Percentiles rank a stretch among this genome's conserved stretches.
Evolutionary conservation across 352 stramenopile genomes (phyloP).

Genomic region (Phytophthora brassicae): DNA sequence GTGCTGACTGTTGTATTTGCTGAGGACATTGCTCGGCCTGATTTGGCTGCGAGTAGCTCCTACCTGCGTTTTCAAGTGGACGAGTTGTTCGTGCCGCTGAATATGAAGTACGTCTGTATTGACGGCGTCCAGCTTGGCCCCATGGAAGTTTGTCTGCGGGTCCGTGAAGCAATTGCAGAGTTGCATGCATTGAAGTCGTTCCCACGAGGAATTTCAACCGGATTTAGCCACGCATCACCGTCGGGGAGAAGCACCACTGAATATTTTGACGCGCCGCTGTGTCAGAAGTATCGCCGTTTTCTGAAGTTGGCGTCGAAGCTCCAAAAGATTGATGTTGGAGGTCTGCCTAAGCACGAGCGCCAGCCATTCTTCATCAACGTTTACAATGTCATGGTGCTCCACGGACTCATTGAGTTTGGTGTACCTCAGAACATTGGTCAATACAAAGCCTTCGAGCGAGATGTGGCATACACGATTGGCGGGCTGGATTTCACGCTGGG

Average conservation of each 20-base stretch:
- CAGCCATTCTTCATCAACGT: slow-evolving; percentile 91
- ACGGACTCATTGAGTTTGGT: slow-evolving; percentile 84
- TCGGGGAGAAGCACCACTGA: slow-evolving; percentile 23
- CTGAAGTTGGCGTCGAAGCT: slow-evolving; percentile 64
- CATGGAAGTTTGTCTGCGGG: slow-evolving; percentile 73
- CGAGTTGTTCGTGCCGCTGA: slow-evolving; percentile 76
- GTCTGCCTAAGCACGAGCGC: slow-evolving; percentile 79
- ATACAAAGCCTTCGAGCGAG: slow-evolving; percentile 83
- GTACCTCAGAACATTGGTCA: slow-evolving; percentile 83
- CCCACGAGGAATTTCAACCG: slow-evolving; percentile 67
- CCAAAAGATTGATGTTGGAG: slow-evolving; percentile 71
- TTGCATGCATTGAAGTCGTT: slow-evolving; percentile 70
- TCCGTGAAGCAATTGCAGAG: slow-evolving; percentile 67
- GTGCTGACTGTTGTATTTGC: slow-evolving; percentile 62
- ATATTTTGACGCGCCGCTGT: slow-evolving; percentile 60
- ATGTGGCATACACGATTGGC: slow-evolving; percentile 78
- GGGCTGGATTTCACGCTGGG: slow-evolving; percentile 78
- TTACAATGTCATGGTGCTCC: slow-evolving; percentile 88
- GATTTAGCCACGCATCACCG: slow-evolving; percentile 47
- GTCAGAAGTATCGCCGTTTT: slow-evolving; percentile 73
- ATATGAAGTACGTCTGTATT: slow-evolving; percentile 76
- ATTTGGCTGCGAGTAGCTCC: slow-evolving; percentile 50
- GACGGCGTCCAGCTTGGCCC: slow-evolving; percentile 44
- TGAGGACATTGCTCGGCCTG: slow-evolving; percentile 46
- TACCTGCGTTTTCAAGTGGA: slow-evolving; percentile 87